Percentiles rank a stretch among this genome's conserved stretches.
Evolutionary conservation across 2,329 filamentous ascomycete species (phyloP).

Genomic region (Cryphonectria naterciae): DNA sequence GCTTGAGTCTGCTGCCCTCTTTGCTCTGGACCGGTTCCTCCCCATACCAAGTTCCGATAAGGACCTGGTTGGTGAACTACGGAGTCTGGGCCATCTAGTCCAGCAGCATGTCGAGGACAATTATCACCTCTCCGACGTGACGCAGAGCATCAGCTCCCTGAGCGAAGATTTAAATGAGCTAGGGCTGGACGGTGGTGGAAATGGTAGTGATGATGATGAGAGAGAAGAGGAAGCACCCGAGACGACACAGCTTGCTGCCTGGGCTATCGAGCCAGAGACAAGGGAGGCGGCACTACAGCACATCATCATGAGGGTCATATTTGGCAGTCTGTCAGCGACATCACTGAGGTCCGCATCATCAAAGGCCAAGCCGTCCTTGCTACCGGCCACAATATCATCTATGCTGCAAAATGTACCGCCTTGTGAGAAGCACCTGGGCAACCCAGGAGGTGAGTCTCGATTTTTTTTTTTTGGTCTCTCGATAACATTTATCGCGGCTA

Average conservation of each 20-base stretch:
- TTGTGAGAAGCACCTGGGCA: conserved; percentile 33
- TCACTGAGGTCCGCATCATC: conserved; percentile 23
- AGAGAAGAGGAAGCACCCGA: neutral
- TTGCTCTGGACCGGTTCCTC: conserved; percentile 41
- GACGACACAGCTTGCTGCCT: conserved; percentile 33
- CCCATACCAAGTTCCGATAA: conserved; percentile 42
- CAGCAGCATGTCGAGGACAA: conserved; percentile 46
- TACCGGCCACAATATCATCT: conserved; percentile 40
- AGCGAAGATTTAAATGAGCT: conserved; percentile 34
- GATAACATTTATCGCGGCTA: neutral
- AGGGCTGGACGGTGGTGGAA: conserved; percentile 33
- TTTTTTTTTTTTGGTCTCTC: neutral
- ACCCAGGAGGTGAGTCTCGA: conserved; percentile 38
- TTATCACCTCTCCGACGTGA: conserved; percentile 40
- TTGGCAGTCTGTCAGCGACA: conserved; percentile 41
- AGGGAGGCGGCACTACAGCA: conserved; percentile 43
- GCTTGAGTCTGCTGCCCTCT: conserved; percentile 21
- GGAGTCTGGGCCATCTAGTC: conserved; percentile 41
- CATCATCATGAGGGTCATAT: conserved; percentile 42
- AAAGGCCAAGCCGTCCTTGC: conserved; percentile 39
- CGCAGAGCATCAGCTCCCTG: conserved; percentile 31
- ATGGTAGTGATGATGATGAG: neutral
- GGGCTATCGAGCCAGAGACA: conserved; percentile 40
- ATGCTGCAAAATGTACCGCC: conserved; percentile 39
- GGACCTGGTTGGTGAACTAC: conserved; percentile 41